phyloP scores from a whole-genome alignment of 2,329 filamentous ascomycete species.

The Albifimbria verrucaria region DNA sequence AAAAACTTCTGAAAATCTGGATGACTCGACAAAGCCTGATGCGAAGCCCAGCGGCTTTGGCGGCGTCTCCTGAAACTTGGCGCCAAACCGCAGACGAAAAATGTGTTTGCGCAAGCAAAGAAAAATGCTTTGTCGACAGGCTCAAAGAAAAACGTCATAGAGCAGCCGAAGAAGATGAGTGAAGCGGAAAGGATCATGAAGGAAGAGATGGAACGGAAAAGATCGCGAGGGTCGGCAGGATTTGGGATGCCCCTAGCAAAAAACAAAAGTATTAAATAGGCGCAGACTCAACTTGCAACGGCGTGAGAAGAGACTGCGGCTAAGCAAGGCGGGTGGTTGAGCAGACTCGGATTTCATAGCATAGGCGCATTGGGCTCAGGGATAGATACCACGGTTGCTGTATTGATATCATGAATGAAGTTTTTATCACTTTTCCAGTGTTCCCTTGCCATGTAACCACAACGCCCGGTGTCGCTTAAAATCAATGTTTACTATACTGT shows the following conservation, averaged over 20 bases:
- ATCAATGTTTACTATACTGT: background rate
- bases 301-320: no score
- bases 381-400: slow-evolving; percentile 1
- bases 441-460: background rate
- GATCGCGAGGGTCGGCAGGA: slow-evolving; percentile 46
- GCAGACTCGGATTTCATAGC: background rate
- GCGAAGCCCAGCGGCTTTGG: slow-evolving; percentile 30
- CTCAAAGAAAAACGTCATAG: slow-evolving; percentile 60
- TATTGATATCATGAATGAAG: background rate
- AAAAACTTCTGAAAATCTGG: background rate
- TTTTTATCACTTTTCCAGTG: background rate
- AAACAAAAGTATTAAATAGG: slow-evolving; percentile 38
- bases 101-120: slow-evolving; percentile 65
- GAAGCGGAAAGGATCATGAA: slow-evolving; percentile 89
- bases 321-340: background rate
- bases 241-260: slow-evolving; percentile 47
- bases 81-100: slow-evolving; percentile 66
- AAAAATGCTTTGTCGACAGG: slow-evolving; percentile 66
- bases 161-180: slow-evolving; percentile 77
- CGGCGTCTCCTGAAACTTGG: slow-evolving; percentile 61
- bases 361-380: background rate
- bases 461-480: slow-evolving; percentile 5
- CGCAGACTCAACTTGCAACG: no score
- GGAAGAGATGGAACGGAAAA: slow-evolving; percentile 72
- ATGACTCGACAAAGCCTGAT: slow-evolving; percentile 13